Evolutionary conservation across 768 basidiomycete genomes (phyloP), one percentile per base, ranked within the genome.

Genomic region (Auriscalpium orientale): DNA sequence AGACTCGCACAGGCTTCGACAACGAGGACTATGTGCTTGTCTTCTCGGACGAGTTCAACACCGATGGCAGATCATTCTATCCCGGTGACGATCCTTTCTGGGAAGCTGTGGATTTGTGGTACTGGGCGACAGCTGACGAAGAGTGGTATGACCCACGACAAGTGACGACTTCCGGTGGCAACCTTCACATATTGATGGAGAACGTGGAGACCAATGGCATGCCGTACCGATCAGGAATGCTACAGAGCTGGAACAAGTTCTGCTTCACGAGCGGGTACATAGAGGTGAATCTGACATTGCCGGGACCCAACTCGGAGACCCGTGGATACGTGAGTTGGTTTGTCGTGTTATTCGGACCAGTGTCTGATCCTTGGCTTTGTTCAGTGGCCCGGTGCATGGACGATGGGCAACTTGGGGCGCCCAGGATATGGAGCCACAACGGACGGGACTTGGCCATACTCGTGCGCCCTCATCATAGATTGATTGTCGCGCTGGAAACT

Each of bases 241-340:
- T 94, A 4, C 89, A 92, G 71, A 82, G 81, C 43, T 94, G 91
- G 91, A 93, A 93, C 71, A 91, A 93, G 75, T 84, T 93, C 65
- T 93, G 88, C 69, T 91, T 91, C 65, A 82, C 87, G 33, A 80
- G 79, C 28, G 90, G 90, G 5, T 78, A 79, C 69, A 79, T 93
- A 57, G 91, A 92, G 72, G 81, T 86, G 16, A 66, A 73, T 3
- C 72, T 83, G 9, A 74, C 75, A 0, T 70, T 88, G 5, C 85
- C 86, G 0, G 86, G 85, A 0, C 76, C 80, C 6, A 72, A 81
- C 58, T 74, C 77, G n/a, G 64, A 72, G 47, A 76, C 82, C 3
- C 56, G 58, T 51, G 80, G 79, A 33, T 78, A 75, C 62, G 76
- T 77, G 60, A 58, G 76, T 72, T 28, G 16, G 33, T 38, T 57